Evolutionary conservation across 108 stramenopile species (phyloP), one percentile per base, ranked within the genome.

Genomic region (Pseudonitzschia pungens): DNA sequence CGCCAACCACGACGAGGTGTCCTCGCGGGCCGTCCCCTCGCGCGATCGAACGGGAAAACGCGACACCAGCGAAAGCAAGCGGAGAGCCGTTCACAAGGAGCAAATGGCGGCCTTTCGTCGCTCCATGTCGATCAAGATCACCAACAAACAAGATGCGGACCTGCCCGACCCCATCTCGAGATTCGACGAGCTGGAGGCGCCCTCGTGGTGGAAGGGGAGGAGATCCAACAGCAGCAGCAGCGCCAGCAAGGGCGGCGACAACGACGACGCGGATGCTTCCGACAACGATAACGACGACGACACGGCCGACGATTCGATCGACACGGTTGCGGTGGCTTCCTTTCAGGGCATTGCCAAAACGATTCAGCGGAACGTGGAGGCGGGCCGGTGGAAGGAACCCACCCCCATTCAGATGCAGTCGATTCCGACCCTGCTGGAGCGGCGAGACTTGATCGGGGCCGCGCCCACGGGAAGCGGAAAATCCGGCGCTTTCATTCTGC

Each of bases 381-480:
- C 65, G 10, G 95, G 96, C 5, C 68, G 77, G 22, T 99, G 97
- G 97, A 90, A 86, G 53, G 85, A 97, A 69, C 99, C 99, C 7
- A 89, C 89, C 29, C 96, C 99, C 4, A 98, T 99, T 77, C 99
- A 99, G 78, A 71, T 96, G 69, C 94, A 95, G 72, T 93, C 97
- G 3, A 96, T 98, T 52, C 98, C 99, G 15, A 89, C 96, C 44
- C 95, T 97, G 7, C 77, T 99, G 77, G 92, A 96, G 70, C 77
- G 91, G 0, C 67, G 99, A 7, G 99, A 99, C 76, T 81, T 99
- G 84, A 97, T 99, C 57, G 99, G 97, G 22, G 94, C 98, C 63
- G 99, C 99, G 15, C 98, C 98, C 65, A 99, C 99, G 1, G 99
- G 83, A 45, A 86, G 84, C 43, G 99, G 99, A 27, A 83, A 82